Conservation (phyloP, 805 yeast genomes). For the Yarrowia hollandica region DNA sequence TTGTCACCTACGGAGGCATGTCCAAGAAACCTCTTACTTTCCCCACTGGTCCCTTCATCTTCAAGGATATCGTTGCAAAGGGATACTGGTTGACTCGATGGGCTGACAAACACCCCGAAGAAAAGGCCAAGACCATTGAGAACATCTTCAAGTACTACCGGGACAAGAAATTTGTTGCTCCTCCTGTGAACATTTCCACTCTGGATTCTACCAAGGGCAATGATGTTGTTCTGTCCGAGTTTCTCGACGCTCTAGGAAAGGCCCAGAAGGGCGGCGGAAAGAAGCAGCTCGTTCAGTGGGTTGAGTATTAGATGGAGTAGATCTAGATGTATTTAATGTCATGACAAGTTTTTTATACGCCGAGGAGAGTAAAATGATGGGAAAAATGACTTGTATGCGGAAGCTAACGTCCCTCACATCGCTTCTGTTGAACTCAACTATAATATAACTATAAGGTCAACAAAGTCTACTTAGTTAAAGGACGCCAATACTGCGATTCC, state of each 20-base stretch:
- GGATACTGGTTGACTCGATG: constrained; percentile 93
- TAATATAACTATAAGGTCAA: too few species aligned
- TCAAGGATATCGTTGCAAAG: constrained; percentile 78
- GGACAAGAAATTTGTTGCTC: constrained; percentile 53
- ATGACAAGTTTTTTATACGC: too few species aligned
- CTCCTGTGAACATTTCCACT: constrained; percentile 48
- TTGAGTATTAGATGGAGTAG: not conserved
- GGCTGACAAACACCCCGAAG: constrained; percentile 58
- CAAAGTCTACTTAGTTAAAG: too few species aligned
- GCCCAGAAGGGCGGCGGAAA: constrained; percentile 44
- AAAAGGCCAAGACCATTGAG: constrained; percentile 56
- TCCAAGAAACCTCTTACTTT: constrained; percentile 90
- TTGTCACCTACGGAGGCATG: constrained; percentile 97
- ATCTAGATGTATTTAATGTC: too few species aligned
- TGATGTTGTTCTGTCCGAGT: constrained; percentile 47
- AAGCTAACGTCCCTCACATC: too few species aligned
- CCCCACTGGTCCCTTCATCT: constrained; percentile 86
- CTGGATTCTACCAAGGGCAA: constrained; percentile 44
- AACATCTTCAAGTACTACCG: constrained; percentile 60
- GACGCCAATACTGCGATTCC: too few species aligned
- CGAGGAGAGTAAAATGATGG: too few species aligned
- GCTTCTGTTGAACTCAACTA: too few species aligned
- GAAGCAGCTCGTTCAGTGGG: constrained; percentile 46
- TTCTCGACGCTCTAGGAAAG: constrained; percentile 48
- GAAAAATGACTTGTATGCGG: too few species aligned